phyloP scores from a whole-genome alignment of 1,284 basidiomycete species.

The Pseudozyma flocculosa region DNA sequence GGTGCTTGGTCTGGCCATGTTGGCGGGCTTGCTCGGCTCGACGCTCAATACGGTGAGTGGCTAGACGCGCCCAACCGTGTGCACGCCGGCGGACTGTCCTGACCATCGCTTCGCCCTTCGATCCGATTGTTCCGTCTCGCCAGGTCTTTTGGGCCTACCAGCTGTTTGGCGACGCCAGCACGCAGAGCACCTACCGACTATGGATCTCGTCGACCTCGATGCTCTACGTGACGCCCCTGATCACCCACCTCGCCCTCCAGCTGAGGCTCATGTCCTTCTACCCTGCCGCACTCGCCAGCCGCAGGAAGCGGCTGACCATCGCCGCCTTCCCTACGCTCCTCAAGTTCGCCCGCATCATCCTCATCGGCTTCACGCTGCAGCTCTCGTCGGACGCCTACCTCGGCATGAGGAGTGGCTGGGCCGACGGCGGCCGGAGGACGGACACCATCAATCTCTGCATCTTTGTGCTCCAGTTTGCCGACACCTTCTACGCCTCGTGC shows the following conservation, averaged over 20 bases:
- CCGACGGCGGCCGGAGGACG: slow-evolving; percentile 12
- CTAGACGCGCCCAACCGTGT: too few species aligned
- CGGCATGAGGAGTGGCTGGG: too few species aligned
- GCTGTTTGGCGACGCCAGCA: slow-evolving; percentile 25
- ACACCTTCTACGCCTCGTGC: slow-evolving; percentile 28
- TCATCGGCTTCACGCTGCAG: slow-evolving; percentile 26
- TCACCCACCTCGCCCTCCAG: slow-evolving; percentile 35
- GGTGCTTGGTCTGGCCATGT: slow-evolving; percentile 34
- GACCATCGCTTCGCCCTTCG: too few species aligned
- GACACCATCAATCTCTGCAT: slow-evolving; percentile 24
- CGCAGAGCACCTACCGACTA: slow-evolving; percentile 26
- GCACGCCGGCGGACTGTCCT: too few species aligned
- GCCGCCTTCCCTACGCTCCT: slow-evolving; percentile 24
- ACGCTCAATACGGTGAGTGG: slow-evolving; percentile 32
- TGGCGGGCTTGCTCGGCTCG: slow-evolving; percentile 33
- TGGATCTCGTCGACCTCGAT: slow-evolving; percentile 31
- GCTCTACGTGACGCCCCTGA: slow-evolving; percentile 37
- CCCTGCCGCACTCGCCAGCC: slow-evolving; percentile 25
- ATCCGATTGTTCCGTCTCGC: neutral
- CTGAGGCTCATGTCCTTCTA: slow-evolving; percentile 37
- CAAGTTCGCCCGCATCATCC: slow-evolving; percentile 26
- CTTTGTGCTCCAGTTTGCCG: slow-evolving; percentile 32
- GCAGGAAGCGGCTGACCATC: slow-evolving; percentile 24
- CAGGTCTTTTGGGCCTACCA: slow-evolving; percentile 34
- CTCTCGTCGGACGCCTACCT: slow-evolving; percentile 6